These are phyloP conservation scores for Gossypium gossypioides DNA, from an alignment of 441 rosid genomes.

Conservation along the genomic window DNA sequence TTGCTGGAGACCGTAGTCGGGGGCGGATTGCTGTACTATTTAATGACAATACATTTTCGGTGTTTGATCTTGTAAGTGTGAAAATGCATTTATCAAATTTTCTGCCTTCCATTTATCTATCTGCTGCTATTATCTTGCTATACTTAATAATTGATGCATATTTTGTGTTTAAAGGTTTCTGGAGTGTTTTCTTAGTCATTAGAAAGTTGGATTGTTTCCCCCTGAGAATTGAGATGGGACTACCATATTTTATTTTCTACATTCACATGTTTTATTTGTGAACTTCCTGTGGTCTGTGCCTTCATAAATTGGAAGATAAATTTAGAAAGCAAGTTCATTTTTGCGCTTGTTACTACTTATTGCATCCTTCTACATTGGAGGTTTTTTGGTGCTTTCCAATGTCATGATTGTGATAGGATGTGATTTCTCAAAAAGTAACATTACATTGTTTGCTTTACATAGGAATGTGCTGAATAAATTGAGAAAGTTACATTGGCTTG, in stretches of 20 bases:
- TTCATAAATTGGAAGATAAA: background rate
- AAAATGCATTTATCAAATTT: constrained; percentile 7
- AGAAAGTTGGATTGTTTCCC: background rate
- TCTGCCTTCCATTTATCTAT: background rate
- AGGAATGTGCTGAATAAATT: background rate
- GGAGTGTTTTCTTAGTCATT: background rate
- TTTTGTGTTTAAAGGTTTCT: background rate
- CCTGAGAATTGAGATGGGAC: background rate
- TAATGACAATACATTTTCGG: constrained; percentile 87
- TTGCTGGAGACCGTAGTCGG: constrained; percentile 85
- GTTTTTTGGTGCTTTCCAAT: background rate
- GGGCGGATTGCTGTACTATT: constrained; percentile 94
- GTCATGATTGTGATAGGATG: background rate
- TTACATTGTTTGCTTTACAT: background rate
- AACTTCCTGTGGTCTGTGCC: background rate
- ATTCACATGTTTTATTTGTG: background rate
- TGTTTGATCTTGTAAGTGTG: constrained; percentile 81
- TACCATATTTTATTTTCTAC: background rate
- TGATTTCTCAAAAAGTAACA: background rate
- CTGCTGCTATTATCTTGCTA: background rate
- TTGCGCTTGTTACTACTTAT: background rate
- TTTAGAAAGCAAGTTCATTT: background rate
- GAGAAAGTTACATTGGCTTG: background rate
- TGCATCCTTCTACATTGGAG: background rate
- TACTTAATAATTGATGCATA: background rate